Evolutionary conservation across 2,329 filamentous ascomycete species (phyloP).

Genomic region (Alternaria conjuncta): DNA sequence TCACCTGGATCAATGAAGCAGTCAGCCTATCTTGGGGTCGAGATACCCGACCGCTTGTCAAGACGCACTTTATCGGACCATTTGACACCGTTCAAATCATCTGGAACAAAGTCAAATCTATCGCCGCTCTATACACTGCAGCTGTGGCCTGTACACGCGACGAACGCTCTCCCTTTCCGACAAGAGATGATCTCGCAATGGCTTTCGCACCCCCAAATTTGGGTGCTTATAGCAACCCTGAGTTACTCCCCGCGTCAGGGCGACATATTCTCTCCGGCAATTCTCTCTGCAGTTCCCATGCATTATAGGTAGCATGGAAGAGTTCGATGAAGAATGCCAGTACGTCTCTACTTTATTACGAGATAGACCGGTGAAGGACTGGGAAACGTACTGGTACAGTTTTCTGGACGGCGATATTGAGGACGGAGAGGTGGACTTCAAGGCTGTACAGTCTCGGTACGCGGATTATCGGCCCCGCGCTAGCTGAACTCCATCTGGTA

Average conservation of each 20-base stretch:
- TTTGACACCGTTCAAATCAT: background rate
- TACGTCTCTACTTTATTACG: background rate
- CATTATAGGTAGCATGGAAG: background rate
- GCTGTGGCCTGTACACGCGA: background rate
- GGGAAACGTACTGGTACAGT: background rate
- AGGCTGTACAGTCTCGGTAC: background rate
- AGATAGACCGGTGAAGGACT: background rate
- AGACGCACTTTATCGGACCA: fast-evolving
- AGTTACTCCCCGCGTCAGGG: fast-evolving
- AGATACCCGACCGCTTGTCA: fast-evolving
- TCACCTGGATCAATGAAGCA: background rate
- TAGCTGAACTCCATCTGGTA: no score
- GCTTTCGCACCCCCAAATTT: background rate
- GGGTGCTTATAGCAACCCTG: background rate
- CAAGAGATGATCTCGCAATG: background rate
- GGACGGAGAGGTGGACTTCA: background rate
- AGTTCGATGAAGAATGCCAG: background rate
- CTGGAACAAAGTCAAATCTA: background rate
- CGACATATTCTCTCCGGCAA: background rate
- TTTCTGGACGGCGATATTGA: fast-evolving
- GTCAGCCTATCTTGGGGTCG: background rate
- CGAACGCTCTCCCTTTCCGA: background rate
- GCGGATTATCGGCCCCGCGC: background rate
- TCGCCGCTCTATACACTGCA: background rate
- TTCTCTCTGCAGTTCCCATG: background rate